Base-by-base conservation (phyloP, 2,329 filamentous ascomycete species). In the Aspergillus luchuensis region DNA sequence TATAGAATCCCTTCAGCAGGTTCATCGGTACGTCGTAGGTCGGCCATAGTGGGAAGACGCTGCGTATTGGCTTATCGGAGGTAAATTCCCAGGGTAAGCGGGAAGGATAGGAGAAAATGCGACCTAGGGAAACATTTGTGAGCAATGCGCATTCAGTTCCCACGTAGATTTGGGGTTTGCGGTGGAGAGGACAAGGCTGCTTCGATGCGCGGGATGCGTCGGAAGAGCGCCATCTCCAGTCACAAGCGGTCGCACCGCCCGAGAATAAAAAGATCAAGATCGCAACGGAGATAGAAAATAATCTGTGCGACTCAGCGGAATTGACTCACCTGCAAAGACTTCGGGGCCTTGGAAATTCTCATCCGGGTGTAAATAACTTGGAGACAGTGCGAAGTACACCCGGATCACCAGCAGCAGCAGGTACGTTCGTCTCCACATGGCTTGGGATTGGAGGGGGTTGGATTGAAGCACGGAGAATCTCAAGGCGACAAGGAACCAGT, bases 261-360 rank as follows among this genome's bases (percentile, higher is more conserved):
- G 47, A 11, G 33, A 13, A 33, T 11, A 57, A 56, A 50, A 23
- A 19, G 6, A 45, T 45, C 41, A 19, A 15, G 25, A 5, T 45
- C 19, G 41, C 19, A 23, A 11, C 19, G 55, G 41, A 38, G n/a
- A 36, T 5, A 8, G 15, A 13, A 25, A 10, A 28, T 5, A 50
- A 10, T 8, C n/a, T 28, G 28, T 17, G 15, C 23, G 47, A 58
- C 47, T 21, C 30, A 33, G 25, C 11, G 58, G 23, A 54, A 54
- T 47, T 45, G 53, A 80, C 88, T 68, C 86, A 97, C 94, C 94
- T 72, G 94, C 93, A 72, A 98, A 95, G 66, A 98, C 89, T 81
- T 99, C 95, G 15, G 95, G 95, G 38, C 95, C 95, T 80, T 99
- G 95, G 72, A 99, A 99, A 82, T 98, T 95, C 84, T 99, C 95